Base-by-base conservation (phyloP, 305 asterid genomes). In the Rubia peregrina region DNA sequence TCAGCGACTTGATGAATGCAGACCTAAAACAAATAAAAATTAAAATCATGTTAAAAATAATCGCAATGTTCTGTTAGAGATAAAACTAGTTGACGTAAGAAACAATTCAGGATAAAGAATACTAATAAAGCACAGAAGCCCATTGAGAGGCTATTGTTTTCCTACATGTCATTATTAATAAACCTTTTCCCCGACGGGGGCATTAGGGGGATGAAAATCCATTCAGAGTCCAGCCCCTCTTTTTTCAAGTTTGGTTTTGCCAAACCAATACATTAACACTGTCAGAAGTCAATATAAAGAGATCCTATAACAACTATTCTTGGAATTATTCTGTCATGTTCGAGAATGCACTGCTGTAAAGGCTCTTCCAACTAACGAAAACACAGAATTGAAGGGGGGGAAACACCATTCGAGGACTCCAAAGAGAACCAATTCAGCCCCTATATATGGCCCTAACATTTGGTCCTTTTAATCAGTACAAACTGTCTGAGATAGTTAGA, bases 31-130 rank as follows among this genome's bases (percentile, higher is more conserved):
- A 26, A 26, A 26, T 24, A 26, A 26, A 26, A 26, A 26, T 26
- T 26, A 26, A 26, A 26, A 26, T 2, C 30, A 26, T 26, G 30
- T 26, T 26, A 26, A 24, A 24, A 24, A 0, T 24, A 24, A 24
- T 24, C 26, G 26, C 26, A 24, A 24, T 24, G 26, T 24, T 24
- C 26, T 24, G 26, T 24, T 24, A 24, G 26, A 24, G 26, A 24
- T 24, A 24, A 24, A 24, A 24, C 26, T 0, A 24, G 26, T 24
- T 24, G 26, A 24, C 0, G 0, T 24, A 24, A 24, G 1, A 24
- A 24, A 24, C 26, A 24, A 24, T 24, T 24, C 26, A 24, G 26
- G 26, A 24, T 24, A 24, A 86, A 83, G 79, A 77, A 69, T 71
- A 64, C 14, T 44, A 77, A 71, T 38, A 65, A 63, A 73, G 77